These are phyloP conservation scores for Leccinum disarticulatum DNA, from an alignment of 768 basidiomycete genomes.

Conservation along the genomic window DNA sequence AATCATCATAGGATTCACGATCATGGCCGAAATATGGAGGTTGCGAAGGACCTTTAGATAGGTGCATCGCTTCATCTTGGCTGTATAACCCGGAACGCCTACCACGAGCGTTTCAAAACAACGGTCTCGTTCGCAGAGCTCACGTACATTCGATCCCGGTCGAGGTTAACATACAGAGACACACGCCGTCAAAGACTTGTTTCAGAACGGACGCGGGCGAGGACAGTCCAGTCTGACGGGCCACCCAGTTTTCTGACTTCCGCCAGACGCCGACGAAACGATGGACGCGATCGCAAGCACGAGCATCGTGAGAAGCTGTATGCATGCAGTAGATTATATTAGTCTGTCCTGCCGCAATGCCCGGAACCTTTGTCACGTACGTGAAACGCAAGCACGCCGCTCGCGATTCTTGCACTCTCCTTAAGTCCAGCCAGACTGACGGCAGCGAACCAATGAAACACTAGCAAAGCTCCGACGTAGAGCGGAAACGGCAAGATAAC, in stretches of 20 bases:
- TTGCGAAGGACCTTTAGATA: conserved; percentile 66
- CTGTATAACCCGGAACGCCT: conserved; percentile 66
- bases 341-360: not conserved
- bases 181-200: conserved; percentile 65
- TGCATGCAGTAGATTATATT: not conserved
- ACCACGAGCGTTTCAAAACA: conserved; percentile 1
- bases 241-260: conserved; percentile 56
- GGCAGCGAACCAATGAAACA: conserved; percentile 54
- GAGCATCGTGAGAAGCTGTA: conserved; percentile 43
- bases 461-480: conserved; percentile 51
- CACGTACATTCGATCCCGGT: conserved; percentile 66
- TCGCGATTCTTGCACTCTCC: conserved; percentile 62
- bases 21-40: conserved; percentile 57
- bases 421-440: conserved; percentile 58
- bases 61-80: conserved; percentile 53
- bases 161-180: conserved; percentile 68
- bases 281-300: conserved; percentile 49
- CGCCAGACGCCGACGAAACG: conserved; percentile 52
- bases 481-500: conserved; percentile 55
- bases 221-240: conserved; percentile 30
- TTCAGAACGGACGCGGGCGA: conserved; percentile 35
- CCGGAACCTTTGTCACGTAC: conserved; percentile 37
- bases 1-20: conserved; percentile 57
- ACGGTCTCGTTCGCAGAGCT: not conserved
- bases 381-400: conserved; percentile 59